Evolutionary conservation across 1,139 yeast genomes (phyloP).

Genomic region (Zygotorulaspora mrakii): DNA sequence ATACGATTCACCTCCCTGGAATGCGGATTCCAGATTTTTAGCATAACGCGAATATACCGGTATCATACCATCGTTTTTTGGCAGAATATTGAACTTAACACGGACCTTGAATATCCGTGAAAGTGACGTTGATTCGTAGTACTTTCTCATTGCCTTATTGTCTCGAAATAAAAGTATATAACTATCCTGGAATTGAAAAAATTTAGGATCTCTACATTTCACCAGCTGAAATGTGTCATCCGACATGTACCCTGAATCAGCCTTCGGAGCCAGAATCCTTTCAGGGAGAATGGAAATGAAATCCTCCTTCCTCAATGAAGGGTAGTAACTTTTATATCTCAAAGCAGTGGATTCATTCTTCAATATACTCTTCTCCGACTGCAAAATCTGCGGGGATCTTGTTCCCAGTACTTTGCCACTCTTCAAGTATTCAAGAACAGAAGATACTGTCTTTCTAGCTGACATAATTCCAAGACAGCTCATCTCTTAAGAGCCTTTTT

Average conservation of each 20-base stretch:
- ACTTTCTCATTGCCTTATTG: conserved; percentile 17
- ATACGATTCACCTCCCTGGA: conserved; percentile 21
- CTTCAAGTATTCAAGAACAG: conserved; percentile 18
- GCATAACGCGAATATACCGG: conserved; percentile 17
- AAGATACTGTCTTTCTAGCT: conserved; percentile 10
- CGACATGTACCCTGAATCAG: background rate
- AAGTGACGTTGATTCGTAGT: conserved; percentile 16
- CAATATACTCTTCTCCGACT: background rate
- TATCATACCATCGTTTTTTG: conserved; percentile 1
- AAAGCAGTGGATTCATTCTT: conserved; percentile 12
- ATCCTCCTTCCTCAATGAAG: conserved; percentile 22
- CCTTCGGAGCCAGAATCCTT: conserved; percentile 3
- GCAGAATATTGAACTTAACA: conserved; percentile 19
- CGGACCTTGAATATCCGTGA: conserved; percentile 22
- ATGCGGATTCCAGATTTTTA: conserved; percentile 25
- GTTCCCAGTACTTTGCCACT: conserved; percentile 19
- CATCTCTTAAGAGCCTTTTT: too few relatives aligned
- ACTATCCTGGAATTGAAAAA: conserved; percentile 31
- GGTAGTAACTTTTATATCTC: conserved; percentile 24
- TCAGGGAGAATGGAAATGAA: conserved; percentile 20
- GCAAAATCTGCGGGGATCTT: conserved; percentile 1
- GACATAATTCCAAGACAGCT: too few relatives aligned
- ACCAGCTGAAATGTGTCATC: conserved; percentile 19
- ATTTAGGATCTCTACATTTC: conserved; percentile 31
- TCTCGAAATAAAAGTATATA: conserved; percentile 29